These are phyloP conservation scores for Aspergillus bridgeri DNA, from an alignment of 495 filamentous ascomycete genomes.

Conservation along the genomic window DNA sequence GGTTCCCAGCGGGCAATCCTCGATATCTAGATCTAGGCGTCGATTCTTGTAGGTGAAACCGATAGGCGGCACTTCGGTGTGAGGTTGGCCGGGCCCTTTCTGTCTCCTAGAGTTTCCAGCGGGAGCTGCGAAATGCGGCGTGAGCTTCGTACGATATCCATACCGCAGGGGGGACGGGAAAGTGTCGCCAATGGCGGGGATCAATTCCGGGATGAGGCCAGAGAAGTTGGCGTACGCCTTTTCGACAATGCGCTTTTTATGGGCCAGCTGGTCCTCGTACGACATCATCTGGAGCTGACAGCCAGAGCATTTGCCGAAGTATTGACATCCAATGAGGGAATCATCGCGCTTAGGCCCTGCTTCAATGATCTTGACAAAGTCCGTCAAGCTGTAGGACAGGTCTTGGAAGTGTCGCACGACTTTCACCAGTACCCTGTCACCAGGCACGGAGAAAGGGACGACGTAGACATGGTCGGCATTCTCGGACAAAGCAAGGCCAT, in stretches of 20 bases:
- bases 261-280: constrained; percentile 77
- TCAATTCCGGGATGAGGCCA: constrained; percentile 64
- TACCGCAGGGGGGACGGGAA: constrained; percentile 88
- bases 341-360: constrained; percentile 78
- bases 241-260: constrained; percentile 82
- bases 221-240: constrained; percentile 94
- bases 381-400: constrained; percentile 63
- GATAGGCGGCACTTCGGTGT: constrained; percentile 65
- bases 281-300: constrained; percentile 98
- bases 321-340: constrained; percentile 69
- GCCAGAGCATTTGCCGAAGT: constrained; percentile 83
- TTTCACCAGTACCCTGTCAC: constrained; percentile 75
- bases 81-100: constrained; percentile 27
- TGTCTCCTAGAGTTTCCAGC: constrained; percentile 40
- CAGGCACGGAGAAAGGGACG: constrained; percentile 84
- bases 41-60: constrained; percentile 85
- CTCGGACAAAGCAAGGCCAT: constrained; percentile 69
- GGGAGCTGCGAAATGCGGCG: constrained; percentile 87
- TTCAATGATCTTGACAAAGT: constrained; percentile 73
- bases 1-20: constrained; percentile 95
- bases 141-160: constrained; percentile 92
- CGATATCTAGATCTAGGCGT: constrained; percentile 77
- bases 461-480: constrained; percentile 74
- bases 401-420: constrained; percentile 65
- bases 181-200: constrained; percentile 77